phyloP scores from a whole-genome alignment of 192 early-diverging fungal genomes.

The Dimargaris xerosporica region DNA sequence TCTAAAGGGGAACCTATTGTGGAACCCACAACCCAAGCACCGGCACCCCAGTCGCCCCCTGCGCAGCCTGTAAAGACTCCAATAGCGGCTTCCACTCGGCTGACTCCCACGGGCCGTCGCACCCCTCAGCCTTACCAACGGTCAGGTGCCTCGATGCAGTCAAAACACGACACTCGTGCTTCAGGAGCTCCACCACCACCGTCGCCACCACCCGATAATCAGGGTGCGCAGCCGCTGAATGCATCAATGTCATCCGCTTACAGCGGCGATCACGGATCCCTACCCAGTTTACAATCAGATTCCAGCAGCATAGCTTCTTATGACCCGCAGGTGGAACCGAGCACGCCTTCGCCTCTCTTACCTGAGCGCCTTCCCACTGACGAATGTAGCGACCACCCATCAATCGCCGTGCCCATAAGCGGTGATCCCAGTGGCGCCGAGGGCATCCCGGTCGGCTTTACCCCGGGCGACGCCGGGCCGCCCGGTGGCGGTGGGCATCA shows the following conservation, averaged over 20 bases:
- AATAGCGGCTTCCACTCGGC: background rate
- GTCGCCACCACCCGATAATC: background rate
- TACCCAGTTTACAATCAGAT: slow-evolving; percentile 1
- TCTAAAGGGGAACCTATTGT: too few species aligned
- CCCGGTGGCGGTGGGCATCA: background rate
- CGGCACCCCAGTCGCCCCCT: too few species aligned
- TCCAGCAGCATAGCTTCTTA: background rate
- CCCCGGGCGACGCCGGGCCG: background rate
- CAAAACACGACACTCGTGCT: background rate
- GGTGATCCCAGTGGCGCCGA: background rate
- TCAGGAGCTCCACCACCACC: background rate
- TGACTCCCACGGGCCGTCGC: background rate
- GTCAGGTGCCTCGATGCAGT: background rate
- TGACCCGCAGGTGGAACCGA: background rate
- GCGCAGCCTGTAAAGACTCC: too few species aligned
- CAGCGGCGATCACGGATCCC: background rate
- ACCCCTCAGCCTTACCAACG: background rate
- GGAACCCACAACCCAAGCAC: too few species aligned
- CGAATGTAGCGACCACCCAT: background rate
- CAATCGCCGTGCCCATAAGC: background rate
- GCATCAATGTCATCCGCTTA: background rate
- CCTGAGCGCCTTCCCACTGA: background rate
- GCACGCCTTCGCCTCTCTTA: background rate
- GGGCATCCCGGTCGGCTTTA: background rate
- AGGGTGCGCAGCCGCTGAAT: background rate